A percentile compares a stretch with the other conserved stretches of the same genome.
Evolutionary conservation across 306 rosid species (phyloP).

Genomic region (Rubus idaeus): DNA sequence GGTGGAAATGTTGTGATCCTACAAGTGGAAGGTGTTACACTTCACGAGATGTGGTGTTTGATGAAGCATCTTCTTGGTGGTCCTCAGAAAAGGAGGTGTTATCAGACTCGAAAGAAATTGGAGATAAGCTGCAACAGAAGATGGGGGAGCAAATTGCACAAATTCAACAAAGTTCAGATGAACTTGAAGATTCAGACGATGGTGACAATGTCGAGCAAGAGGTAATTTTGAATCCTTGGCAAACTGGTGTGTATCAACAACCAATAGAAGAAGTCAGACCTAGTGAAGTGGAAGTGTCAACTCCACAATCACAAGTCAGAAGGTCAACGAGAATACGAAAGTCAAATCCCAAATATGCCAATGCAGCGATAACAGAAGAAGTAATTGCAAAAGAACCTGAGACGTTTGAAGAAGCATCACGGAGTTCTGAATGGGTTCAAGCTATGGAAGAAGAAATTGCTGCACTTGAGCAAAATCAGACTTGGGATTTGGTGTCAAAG

Average conservation of each 20-base stretch:
- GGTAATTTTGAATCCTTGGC: background rate
- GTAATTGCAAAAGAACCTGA: too few species aligned
- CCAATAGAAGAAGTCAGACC: background rate
- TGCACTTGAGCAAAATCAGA: too few species aligned
- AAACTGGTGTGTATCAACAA: background rate
- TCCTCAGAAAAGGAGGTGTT: constrained; percentile 9
- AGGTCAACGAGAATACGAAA: constrained; percentile 4
- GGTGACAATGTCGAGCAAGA: too few species aligned
- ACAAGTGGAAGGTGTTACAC: background rate
- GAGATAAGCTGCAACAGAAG: background rate
- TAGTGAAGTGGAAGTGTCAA: background rate
- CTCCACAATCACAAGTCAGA: background rate
- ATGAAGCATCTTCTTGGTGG: constrained; percentile 15
- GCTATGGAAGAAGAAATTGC: too few species aligned
- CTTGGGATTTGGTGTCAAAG: too few species aligned
- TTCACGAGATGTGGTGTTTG: background rate
- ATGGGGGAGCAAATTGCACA: background rate
- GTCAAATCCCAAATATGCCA: background rate
- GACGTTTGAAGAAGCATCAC: too few species aligned
- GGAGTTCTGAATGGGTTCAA: too few species aligned
- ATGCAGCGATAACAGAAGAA: too few species aligned
- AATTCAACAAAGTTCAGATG: background rate
- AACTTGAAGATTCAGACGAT: background rate
- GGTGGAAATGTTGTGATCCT: background rate
- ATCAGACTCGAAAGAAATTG: constrained; percentile 2